Evolutionary conservation across 139 green algal species (phyloP).

Genomic region (Chlamydomonas sp.): DNA sequence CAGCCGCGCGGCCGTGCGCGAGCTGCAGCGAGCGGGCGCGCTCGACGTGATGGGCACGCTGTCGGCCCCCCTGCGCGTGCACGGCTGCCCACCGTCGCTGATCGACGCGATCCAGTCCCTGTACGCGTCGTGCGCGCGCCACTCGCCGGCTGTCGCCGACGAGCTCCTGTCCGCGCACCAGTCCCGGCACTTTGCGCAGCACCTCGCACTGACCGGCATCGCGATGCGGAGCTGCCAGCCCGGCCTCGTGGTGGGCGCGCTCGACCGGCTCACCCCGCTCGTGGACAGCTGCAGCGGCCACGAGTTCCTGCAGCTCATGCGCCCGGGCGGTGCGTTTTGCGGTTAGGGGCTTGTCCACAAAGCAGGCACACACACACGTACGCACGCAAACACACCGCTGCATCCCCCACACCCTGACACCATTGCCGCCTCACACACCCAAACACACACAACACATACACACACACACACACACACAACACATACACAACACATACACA

Average conservation of each 20-base stretch:
- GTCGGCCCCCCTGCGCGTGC: neutral
- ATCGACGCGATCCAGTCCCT: neutral
- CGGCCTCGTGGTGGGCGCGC: neutral
- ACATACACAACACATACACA: too few species aligned
- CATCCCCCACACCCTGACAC: too few species aligned
- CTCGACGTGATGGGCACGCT: neutral
- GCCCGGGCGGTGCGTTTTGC: too few species aligned
- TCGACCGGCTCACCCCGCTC: constrained; percentile 4
- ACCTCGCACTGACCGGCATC: neutral
- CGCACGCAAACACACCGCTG: too few species aligned
- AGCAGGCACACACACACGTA: too few species aligned
- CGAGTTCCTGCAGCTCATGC: neutral
- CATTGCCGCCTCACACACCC: too few species aligned
- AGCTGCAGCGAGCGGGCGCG: constrained; percentile 8
- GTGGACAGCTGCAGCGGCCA: neutral
- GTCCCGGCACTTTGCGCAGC: neutral
- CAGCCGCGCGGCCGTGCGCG: neutral
- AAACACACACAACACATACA: too few species aligned
- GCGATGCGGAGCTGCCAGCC: neutral
- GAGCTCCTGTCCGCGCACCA: neutral
- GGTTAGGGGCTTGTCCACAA: too few species aligned
- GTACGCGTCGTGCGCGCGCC: neutral
- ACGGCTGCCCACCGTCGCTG: neutral
- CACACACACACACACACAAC: too few species aligned
- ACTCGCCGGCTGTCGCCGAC: constrained; percentile 1